phyloP scores from a whole-genome alignment of 371 early-diverging fungal genomes.

The Circinella umbellata region DNA sequence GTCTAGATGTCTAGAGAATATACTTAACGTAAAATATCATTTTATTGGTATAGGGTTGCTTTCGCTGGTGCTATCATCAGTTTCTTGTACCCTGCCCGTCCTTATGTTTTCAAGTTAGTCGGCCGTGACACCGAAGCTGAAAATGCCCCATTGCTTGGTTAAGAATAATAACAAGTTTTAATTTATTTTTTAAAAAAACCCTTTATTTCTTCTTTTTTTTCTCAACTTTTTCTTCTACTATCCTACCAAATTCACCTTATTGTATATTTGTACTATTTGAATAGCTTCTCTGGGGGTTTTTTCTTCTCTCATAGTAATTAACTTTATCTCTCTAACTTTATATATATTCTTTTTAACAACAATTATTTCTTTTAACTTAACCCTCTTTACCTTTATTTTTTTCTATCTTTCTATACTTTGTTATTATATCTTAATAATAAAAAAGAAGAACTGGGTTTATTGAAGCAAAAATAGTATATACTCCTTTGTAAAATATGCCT shows the following conservation, averaged over 20 bases:
- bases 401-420: too few species aligned
- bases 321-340: background rate
- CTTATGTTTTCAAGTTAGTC: slow-evolving; percentile 50
- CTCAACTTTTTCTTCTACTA: background rate
- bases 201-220: background rate
- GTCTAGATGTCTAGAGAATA: too few species aligned
- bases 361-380: too few species aligned
- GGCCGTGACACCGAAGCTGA: slow-evolving; percentile 43
- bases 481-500: background rate
- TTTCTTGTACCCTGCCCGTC: slow-evolving; percentile 59
- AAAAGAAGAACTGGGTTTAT: background rate
- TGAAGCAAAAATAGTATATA: background rate
- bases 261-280: background rate
- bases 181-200: too few species aligned
- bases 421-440: background rate
- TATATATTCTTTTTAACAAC: too few species aligned
- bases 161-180: slow-evolving; percentile 13
- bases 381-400: too few species aligned
- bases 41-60: slow-evolving; percentile 47
- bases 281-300: background rate
- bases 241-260: too few species aligned
- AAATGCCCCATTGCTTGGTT: slow-evolving; percentile 52
- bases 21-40: slow-evolving; percentile 14
- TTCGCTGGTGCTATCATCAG: slow-evolving; percentile 58
- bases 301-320: background rate